Evolutionary conservation across 169 alveolate species (phyloP), one percentile per base, ranked within the genome.

Genomic region (Plasmodium vivax): DNA sequence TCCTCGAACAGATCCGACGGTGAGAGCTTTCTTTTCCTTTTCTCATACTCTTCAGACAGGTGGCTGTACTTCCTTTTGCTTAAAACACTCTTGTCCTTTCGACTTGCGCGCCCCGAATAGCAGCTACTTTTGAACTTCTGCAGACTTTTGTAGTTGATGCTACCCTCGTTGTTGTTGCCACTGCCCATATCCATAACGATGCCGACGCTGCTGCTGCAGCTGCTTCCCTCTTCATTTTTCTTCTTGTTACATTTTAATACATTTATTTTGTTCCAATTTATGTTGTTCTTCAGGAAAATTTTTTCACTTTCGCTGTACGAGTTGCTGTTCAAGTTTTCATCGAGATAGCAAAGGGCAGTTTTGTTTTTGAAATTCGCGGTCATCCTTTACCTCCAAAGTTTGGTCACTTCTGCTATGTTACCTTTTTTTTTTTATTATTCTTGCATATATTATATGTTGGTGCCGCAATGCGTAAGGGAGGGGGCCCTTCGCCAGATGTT

Each of bases 281-380:
- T 56, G 80, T 85, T 85, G 62, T 85, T 85, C 62, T 85, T 85
- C 54, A 85, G 62, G 62, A 85, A 85, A 34, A 38, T 23, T 45
- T 85, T 77, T 45, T 85, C 87, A 74, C 81, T 85, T 74, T 85
- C 93, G 43, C 85, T 77, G 81, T 85, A 74, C 34, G 47, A 41
- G 68, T 51, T 56, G 56, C 58, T 54, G 34, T 85, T 85, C 81
- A 85, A 75, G 36, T 85, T 54, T 51, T 85, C 85, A 85, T 85
- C 85, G 54, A 85, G 23, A 16, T 47, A 85, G 32, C 32, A 75
- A 30, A 85, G 10, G 16, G 80, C 93, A 45, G 34, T 75, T 27
- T 54, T 85, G 10, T 75, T 75, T 74, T 85, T 71, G 9, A 56
- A 38, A 85, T 85, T 79, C 8, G 77, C 7, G 85, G 36, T 77